Conservation (phyloP, 345 rosid genomes). For the Ricinus communis region DNA sequence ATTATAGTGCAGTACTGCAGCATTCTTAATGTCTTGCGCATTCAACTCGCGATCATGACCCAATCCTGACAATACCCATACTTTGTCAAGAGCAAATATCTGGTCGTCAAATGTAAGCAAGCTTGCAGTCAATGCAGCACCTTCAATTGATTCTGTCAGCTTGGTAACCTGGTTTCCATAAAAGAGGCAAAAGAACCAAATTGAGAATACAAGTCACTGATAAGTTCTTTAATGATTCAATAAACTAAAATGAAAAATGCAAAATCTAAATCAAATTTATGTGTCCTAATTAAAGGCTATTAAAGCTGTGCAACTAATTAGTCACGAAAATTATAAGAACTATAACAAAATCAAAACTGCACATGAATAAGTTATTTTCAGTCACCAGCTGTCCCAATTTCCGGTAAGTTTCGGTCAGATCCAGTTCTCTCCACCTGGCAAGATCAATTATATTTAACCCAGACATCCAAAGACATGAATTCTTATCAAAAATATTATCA, state of each 20-base stretch:
- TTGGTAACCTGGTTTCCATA: conserved; percentile 39
- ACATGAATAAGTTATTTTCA: conserved; percentile 8
- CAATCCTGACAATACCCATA: conserved; percentile 29
- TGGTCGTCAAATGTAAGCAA: conserved; percentile 32
- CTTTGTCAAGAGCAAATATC: conserved; percentile 24
- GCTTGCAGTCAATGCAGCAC: conserved; percentile 26
- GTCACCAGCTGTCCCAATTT: conserved; percentile 61
- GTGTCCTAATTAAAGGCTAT: too few species aligned
- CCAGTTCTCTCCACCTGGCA: conserved; percentile 63
- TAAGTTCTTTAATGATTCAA: too few species aligned
- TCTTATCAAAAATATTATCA: conserved; percentile 37
- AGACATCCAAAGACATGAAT: conserved; percentile 86
- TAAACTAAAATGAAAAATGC: too few species aligned
- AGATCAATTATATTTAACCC: conserved; percentile 87
- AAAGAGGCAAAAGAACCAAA: too few species aligned
- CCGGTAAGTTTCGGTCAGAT: conserved; percentile 55
- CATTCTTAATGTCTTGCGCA: conserved; percentile 22
- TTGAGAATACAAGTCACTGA: too few species aligned
- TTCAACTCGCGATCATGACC: conserved; percentile 31
- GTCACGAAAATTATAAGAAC: conserved; percentile 5
- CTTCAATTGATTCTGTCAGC: conserved; percentile 48
- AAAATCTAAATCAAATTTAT: too few species aligned
- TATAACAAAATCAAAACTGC: background rate
- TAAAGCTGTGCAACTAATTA: background rate
- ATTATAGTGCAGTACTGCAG: conserved; percentile 34